phyloP scores from a whole-genome alignment of 2,329 filamentous ascomycete genomes.

The Aquanectria penicillioides region DNA sequence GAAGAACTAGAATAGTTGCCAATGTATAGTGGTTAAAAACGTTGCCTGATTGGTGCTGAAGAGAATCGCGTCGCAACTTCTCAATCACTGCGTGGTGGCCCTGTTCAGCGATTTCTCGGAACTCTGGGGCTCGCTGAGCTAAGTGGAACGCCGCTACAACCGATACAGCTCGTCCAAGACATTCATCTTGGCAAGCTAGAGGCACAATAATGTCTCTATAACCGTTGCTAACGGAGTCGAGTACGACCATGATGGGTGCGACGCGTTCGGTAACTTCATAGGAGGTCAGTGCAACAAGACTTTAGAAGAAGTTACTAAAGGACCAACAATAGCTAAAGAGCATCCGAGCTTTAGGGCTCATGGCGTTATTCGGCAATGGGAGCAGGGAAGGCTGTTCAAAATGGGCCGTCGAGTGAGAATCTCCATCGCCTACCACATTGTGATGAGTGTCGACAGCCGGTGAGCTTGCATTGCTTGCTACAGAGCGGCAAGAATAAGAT shows the following conservation, averaged over 20 bases:
- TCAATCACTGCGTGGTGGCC: constrained; percentile 49
- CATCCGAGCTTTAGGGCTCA: constrained; percentile 44
- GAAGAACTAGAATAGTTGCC: constrained; percentile 49
- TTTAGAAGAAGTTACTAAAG: fast-evolving
- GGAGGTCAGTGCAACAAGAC: background rate
- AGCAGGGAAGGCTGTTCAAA: constrained; percentile 19
- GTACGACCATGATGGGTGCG: constrained; percentile 52
- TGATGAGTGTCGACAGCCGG: background rate
- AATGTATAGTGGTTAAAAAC: constrained; percentile 50
- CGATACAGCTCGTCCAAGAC: constrained; percentile 48
- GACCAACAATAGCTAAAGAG: constrained; percentile 49
- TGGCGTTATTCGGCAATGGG: constrained; percentile 37
- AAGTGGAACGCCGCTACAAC: constrained; percentile 53
- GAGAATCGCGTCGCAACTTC: constrained; percentile 45
- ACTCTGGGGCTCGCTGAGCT: constrained; percentile 42
- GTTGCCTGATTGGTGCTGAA: constrained; percentile 38
- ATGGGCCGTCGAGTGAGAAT: too few species aligned
- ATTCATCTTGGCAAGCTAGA: constrained; percentile 49
- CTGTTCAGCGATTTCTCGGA: constrained; percentile 45
- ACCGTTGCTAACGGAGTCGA: constrained; percentile 49
- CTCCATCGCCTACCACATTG: background rate
- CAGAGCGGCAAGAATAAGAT: background rate
- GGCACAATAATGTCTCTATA: constrained; percentile 52
- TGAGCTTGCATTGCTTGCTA: background rate
- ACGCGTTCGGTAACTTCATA: constrained; percentile 47